Evolutionary conservation across 1,284 basidiomycete genomes (phyloP), one percentile per base, ranked within the genome.

Genomic region (Cerrena zonata): DNA sequence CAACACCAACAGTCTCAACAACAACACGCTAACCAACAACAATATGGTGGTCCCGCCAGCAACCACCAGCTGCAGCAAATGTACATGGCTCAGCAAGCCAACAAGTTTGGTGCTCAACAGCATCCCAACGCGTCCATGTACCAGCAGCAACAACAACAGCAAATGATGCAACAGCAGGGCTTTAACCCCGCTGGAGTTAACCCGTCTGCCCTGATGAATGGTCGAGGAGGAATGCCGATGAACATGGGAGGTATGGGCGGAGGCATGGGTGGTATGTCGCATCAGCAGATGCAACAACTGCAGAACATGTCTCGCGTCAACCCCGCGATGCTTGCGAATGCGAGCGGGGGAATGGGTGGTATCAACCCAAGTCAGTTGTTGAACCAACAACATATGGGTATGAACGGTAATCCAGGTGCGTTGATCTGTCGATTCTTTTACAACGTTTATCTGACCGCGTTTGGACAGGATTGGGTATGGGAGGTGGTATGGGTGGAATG

Each of bases 41-140:
- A 49, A 21, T 45, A 50, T 36, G 45, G 23, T n/a, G 4, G n/a
- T 21, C 23, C 19, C 39, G 46, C 49, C 47, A 45, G 40, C 41
- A 24, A 36, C 48, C 47, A 56, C 47, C 55, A 53, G 48, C 45
- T 54, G 12, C 55, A 56, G 46, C 55, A 53, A 30, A 52, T 52
- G 52, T 49, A 52, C 45, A 21, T 21, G 11, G 36, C 36, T n/a
- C 47, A 47, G 21, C 26, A 48, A 7, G 50, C 47, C 22, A 49
- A 47, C 51, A 56, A 53, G 49, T 53, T 42, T 24, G 41, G 41
- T 22, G 24, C 19, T 15, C 41, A 42, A 24, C 41, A n/a, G 22
- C 19, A 42, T 48, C 42, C 42, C 36, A 34, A 51, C 51, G 19
- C 54, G 48, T 36, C 49, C 51, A n/a, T n/a, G n/a, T n/a, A 45